Conservation (phyloP, 495 filamentous ascomycete genomes). For the Talaromyces nanjingensis region DNA sequence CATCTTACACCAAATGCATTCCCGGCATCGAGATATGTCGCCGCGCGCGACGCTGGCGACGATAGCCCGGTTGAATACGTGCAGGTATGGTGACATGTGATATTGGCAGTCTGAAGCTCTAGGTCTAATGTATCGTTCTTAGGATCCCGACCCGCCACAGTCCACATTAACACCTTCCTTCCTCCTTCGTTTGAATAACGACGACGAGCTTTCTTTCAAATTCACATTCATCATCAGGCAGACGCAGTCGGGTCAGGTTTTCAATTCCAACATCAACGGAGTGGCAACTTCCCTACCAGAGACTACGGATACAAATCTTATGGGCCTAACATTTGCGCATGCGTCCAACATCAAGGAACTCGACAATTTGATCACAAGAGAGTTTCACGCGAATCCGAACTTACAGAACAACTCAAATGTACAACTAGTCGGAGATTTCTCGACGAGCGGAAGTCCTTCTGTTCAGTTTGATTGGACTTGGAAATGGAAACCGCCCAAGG, state of each 20-base stretch:
- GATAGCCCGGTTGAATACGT: constrained; percentile 78
- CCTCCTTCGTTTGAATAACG: constrained; percentile 78
- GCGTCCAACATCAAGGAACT: constrained; percentile 79
- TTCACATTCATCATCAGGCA: constrained; percentile 89
- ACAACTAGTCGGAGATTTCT: constrained; percentile 80
- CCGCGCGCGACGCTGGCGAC: constrained; percentile 68
- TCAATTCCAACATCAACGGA: constrained; percentile 41
- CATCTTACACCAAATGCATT: constrained; percentile 83
- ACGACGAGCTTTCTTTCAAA: constrained; percentile 84
- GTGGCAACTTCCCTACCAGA: constrained; percentile 40
- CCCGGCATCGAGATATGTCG: constrained; percentile 72
- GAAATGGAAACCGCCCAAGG: constrained; percentile 91
- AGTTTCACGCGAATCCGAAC: constrained; percentile 96
- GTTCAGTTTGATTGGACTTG: constrained; percentile 93
- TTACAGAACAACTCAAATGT: constrained; percentile 96
- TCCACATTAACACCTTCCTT: constrained; percentile 57
- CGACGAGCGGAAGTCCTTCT: constrained; percentile 70
- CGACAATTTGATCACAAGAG: constrained; percentile 86
- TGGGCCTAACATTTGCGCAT: constrained; percentile 86
- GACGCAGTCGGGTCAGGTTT: constrained; percentile 37
- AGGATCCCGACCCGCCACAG: constrained; percentile 73
- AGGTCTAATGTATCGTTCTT: constrained; percentile 4
- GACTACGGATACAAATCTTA: constrained; percentile 66
- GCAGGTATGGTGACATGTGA: constrained; percentile 52
- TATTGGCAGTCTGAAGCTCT: background rate